A percentile compares a stretch with the other conserved stretches of the same genome.
Evolutionary conservation across 2,329 filamentous ascomycete species (phyloP).

Genomic region (Aspergillus luchuensis): DNA sequence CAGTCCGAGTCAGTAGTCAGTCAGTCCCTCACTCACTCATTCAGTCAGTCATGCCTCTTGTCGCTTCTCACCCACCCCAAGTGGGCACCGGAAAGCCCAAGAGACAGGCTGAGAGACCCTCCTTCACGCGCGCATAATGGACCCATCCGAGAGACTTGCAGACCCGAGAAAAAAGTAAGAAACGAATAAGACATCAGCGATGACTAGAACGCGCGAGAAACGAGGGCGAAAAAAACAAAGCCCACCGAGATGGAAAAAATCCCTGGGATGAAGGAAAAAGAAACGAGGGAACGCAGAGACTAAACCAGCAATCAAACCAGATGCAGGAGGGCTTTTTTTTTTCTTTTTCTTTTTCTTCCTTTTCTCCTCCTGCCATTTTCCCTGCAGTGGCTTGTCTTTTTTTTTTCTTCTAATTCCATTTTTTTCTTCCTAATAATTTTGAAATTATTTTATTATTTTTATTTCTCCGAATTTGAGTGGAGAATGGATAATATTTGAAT

Average conservation of each 20-base stretch:
- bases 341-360: background rate
- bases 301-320: constrained; percentile 6
- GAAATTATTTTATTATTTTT: background rate
- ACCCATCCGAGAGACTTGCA: background rate
- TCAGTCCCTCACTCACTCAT: background rate
- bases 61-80: background rate
- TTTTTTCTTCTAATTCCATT: background rate
- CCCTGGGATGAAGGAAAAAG: constrained; percentile 1
- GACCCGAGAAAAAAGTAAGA: constrained; percentile 5
- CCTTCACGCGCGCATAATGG: background rate
- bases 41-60: background rate
- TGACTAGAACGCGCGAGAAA: constrained; percentile 3
- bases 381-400: background rate
- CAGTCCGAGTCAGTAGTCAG: background rate
- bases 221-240: constrained; percentile 7
- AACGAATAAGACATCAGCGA: background rate
- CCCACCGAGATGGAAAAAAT: background rate
- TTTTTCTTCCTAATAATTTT: background rate
- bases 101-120: background rate
- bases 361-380: background rate
- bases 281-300: constrained; percentile 6
- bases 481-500: background rate
- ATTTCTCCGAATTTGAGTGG: background rate
- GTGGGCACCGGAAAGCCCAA: constrained; percentile 2
- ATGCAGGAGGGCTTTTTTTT: background rate